phyloP scores from a whole-genome alignment of 2,329 filamentous ascomycete species.

The Leptographium procerum region DNA sequence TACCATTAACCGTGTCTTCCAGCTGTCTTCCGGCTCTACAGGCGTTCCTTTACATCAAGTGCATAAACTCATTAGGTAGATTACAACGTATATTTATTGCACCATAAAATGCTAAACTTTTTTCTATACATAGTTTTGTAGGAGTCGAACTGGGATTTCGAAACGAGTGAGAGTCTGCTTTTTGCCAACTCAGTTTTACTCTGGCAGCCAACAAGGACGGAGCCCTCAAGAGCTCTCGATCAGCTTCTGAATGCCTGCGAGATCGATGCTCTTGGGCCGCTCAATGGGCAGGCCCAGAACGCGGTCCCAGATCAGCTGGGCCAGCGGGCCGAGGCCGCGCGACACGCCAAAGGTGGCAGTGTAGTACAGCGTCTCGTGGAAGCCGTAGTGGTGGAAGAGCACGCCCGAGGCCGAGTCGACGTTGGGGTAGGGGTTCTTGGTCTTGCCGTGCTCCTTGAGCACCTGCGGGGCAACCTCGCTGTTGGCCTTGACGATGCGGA shows the following conservation, averaged over 20 bases:
- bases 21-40: too few relatives aligned
- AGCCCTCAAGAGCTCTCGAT: constrained; percentile 26
- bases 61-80: too few relatives aligned
- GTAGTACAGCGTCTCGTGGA: constrained; percentile 96
- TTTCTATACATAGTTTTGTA: too few relatives aligned
- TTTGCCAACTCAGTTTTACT: not conserved
- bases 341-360: constrained; percentile 60
- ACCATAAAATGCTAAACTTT: too few relatives aligned
- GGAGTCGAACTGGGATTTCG: too few relatives aligned
- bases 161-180: too few relatives aligned
- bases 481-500: constrained; percentile 89
- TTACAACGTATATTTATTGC: too few relatives aligned
- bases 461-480: constrained; percentile 83
- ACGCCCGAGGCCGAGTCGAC: constrained; percentile 90
- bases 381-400: constrained; percentile 95
- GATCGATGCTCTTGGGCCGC: constrained; percentile 93
- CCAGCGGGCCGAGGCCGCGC: constrained; percentile 70
- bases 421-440: constrained; percentile 95
- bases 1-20: too few relatives aligned
- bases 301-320: constrained; percentile 92
- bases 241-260: constrained; percentile 70
- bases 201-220: not conserved
- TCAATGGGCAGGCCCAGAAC: constrained; percentile 91
- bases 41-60: too few relatives aligned
- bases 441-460: constrained; percentile 92